Evolutionary conservation across 306 rosid genomes (phyloP).

Genomic region (Delonix regia): DNA sequence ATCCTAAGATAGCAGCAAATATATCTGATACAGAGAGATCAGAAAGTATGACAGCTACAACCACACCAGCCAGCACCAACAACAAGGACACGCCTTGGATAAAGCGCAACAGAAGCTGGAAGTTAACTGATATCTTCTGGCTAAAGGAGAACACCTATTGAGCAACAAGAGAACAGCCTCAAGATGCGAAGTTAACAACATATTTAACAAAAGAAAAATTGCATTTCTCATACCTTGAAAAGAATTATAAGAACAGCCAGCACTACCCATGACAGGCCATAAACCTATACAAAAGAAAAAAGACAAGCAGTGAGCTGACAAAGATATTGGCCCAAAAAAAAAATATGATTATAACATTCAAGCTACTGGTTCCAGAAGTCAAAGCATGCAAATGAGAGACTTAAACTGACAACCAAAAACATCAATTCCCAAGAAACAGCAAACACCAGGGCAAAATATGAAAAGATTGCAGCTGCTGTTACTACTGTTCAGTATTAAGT

Average conservation of each 20-base stretch:
- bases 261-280: conserved; percentile 85
- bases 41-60: conserved; percentile 65
- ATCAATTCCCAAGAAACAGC: background rate
- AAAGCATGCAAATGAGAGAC: background rate
- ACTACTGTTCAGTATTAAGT: background rate
- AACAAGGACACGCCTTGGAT: conserved; percentile 84
- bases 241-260: conserved; percentile 77
- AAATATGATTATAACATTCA: background rate
- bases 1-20: conserved; percentile 82
- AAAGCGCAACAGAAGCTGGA: conserved; percentile 90
- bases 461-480: background rate
- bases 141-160: conserved; percentile 88
- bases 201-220: background rate
- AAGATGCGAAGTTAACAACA: conserved; percentile 31
- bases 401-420: background rate
- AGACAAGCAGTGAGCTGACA: conserved; percentile 28
- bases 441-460: background rate
- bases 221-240: conserved; percentile 74
- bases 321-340: background rate
- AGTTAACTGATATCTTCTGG: conserved; percentile 90
- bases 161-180: conserved; percentile 38
- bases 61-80: conserved; percentile 79
- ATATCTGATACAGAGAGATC: conserved; percentile 63
- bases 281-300: conserved; percentile 56
- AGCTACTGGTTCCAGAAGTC: background rate